Evolutionary conservation across 305 asterid genomes (phyloP).

Genomic region (Fraxinus floribunda): DNA sequence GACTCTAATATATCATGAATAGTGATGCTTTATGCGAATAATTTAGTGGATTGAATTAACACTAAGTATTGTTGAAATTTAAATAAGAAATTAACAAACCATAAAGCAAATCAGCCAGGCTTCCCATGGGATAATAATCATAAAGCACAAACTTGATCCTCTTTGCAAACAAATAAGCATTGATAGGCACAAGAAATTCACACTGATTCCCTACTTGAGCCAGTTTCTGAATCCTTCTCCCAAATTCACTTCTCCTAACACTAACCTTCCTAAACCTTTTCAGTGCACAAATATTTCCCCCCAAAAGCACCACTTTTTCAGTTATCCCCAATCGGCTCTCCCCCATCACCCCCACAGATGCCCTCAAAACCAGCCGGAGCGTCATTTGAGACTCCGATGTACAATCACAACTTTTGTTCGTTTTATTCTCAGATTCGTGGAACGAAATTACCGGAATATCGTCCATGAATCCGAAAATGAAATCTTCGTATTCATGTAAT

Average conservation of each 20-base stretch:
- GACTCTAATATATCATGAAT: neutral
- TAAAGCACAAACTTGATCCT: conserved; percentile 59
- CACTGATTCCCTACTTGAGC: conserved; percentile 37
- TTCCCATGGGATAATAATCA: conserved; percentile 64
- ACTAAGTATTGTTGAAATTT: neutral
- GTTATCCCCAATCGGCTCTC: conserved; percentile 52
- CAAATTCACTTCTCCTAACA: conserved; percentile 41
- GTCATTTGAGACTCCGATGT: conserved; percentile 31
- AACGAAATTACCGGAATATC: conserved; percentile 41
- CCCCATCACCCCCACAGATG: conserved; percentile 57
- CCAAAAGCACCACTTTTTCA: conserved; percentile 50
- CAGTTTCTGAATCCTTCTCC: conserved; percentile 42
- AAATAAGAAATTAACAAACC: conserved; percentile 27
- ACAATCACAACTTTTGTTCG: neutral
- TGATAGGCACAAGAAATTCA: conserved; percentile 45
- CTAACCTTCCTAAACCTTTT: conserved; percentile 47
- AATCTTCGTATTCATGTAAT: conserved; percentile 43
- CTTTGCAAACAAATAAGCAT: conserved; percentile 50
- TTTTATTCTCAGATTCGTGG: neutral
- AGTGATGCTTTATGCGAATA: no score
- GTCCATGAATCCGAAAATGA: conserved; percentile 41
- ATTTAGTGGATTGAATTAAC: neutral
- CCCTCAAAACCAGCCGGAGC: conserved; percentile 47
- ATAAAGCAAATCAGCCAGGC: conserved; percentile 54
- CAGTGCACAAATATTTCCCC: conserved; percentile 43